These are phyloP conservation scores for Albophoma yamanashiensis DNA, from an alignment of 2,329 filamentous ascomycete species.

Conservation along the genomic window DNA sequence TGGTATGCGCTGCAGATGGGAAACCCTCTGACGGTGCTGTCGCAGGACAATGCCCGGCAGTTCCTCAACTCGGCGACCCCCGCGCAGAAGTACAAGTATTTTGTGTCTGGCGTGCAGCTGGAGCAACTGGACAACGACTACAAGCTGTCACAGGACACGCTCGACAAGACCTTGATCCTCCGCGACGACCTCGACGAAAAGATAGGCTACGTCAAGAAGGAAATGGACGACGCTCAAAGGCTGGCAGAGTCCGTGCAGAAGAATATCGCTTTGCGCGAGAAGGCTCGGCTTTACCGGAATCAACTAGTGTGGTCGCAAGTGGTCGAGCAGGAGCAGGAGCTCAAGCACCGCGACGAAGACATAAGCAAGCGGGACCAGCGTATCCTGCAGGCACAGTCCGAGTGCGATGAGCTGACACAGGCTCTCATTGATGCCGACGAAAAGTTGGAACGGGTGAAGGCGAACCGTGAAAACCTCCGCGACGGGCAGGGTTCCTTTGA, in stretches of 20 bases:
- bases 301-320: slow-evolving; percentile 87
- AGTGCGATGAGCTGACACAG: slow-evolving; percentile 33
- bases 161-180: slow-evolving; percentile 50
- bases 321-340: slow-evolving; percentile 54
- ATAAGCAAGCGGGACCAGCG: slow-evolving; percentile 12
- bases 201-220: slow-evolving; percentile 24
- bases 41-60: slow-evolving; percentile 87
- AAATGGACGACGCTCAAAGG: slow-evolving; percentile 48
- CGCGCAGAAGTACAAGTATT: slow-evolving; percentile 88
- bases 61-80: slow-evolving; percentile 82
- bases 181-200: slow-evolving; percentile 24
- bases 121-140: slow-evolving; percentile 91
- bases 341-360: slow-evolving; percentile 24
- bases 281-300: slow-evolving; percentile 45
- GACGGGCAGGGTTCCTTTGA: slow-evolving; percentile 35
- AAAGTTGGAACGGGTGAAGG: slow-evolving; percentile 26
- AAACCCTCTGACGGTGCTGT: slow-evolving; percentile 91
- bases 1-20: slow-evolving; percentile 91
- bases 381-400: slow-evolving; percentile 16
- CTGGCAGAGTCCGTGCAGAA: slow-evolving; percentile 56
- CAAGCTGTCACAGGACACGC: slow-evolving; percentile 64
- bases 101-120: slow-evolving; percentile 86
- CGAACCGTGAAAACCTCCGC: slow-evolving; percentile 28
- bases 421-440: slow-evolving; percentile 36
- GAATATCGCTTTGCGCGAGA: slow-evolving; percentile 52